A percentile compares a stretch with the other conserved stretches of the same genome.
phyloP scores from a whole-genome alignment of 345 rosid species.

The Rhodomyrtus tomentosa region DNA sequence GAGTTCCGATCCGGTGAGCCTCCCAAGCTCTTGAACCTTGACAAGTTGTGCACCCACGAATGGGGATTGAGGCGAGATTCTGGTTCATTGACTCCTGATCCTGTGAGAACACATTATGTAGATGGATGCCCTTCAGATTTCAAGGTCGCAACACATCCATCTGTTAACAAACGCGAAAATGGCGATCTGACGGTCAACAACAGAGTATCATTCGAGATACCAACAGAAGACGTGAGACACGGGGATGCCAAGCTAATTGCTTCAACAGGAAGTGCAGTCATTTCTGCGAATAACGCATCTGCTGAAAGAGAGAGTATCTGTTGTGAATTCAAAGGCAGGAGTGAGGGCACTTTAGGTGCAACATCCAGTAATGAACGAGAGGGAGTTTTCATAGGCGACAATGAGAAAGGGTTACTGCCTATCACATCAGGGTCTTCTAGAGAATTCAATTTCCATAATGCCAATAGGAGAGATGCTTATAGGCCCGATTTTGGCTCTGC shows the following conservation, averaged over 20 bases:
- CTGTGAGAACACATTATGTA: slow-evolving; percentile 22
- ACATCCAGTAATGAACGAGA: slow-evolving; percentile 17
- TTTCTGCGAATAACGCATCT: slow-evolving; percentile 10
- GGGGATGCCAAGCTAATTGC: slow-evolving; percentile 32
- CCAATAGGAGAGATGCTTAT: slow-evolving; percentile 36
- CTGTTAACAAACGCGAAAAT: background rate
- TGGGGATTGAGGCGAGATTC: slow-evolving; percentile 35
- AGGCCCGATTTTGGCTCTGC: slow-evolving; percentile 21
- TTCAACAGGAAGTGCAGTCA: slow-evolving; percentile 14
- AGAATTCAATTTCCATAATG: slow-evolving; percentile 61
- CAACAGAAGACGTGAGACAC: slow-evolving; percentile 34
- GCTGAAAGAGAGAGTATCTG: slow-evolving; percentile 8
- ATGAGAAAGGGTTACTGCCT: slow-evolving; percentile 22
- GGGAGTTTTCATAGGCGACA: slow-evolving; percentile 15
- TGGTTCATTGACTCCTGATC: slow-evolving; percentile 44
- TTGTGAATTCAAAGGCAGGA: slow-evolving; percentile 6
- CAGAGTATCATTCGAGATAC: slow-evolving; percentile 56
- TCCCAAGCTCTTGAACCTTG: slow-evolving; percentile 57
- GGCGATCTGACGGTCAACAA: slow-evolving; percentile 12
- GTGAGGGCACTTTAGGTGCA: slow-evolving; percentile 11
- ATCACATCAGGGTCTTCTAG: slow-evolving; percentile 43
- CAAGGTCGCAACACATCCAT: slow-evolving; percentile 10
- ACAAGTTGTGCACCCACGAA: slow-evolving; percentile 21
- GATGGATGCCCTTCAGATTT: slow-evolving; percentile 19
- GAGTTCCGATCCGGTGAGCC: slow-evolving; percentile 53